A percentile compares a stretch with the other conserved stretches of the same genome.
Conservation (phyloP, 1,139 yeast species). For the Chernovozyma aurita region DNA sequence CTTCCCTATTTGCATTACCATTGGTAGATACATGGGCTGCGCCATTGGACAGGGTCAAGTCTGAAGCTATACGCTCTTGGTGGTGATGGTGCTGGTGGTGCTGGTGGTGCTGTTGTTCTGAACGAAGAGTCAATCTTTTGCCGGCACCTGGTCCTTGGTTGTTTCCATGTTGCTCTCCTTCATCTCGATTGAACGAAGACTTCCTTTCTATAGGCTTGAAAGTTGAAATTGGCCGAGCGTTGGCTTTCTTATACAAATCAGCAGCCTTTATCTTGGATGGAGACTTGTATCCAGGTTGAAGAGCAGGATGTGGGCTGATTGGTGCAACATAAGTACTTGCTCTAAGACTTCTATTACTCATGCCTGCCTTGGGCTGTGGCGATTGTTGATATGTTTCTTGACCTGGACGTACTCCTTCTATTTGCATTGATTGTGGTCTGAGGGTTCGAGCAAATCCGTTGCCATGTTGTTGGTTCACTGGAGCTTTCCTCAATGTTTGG, state of each 20-base stretch:
- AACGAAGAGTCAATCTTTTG: conserved; percentile 4
- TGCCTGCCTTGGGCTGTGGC: conserved; percentile 12
- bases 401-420: background rate
- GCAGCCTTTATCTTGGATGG: conserved; percentile 44
- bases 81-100: conserved; percentile 1
- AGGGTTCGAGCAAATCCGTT: conserved; percentile 19
- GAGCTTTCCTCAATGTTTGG: conserved; percentile 24
- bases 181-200: conserved; percentile 53
- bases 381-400: background rate
- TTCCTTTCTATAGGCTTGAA: conserved; percentile 38
- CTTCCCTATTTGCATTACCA: too few species aligned
- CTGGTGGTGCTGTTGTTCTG: background rate
- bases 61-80: too few species aligned
- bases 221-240: conserved; percentile 36
- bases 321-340: conserved; percentile 37
- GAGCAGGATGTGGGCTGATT: conserved; percentile 40
- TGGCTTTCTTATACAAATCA: conserved; percentile 48
- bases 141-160: background rate
- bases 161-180: background rate
- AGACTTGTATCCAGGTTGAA: conserved; percentile 35
- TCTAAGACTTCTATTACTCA: conserved; percentile 30
- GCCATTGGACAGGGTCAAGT: too few species aligned
- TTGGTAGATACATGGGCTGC: too few species aligned
- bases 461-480: background rate
- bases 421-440: conserved; percentile 24